Base-by-base conservation (phyloP, 2,329 filamentous ascomycete species). In the Arachnopeziza araneosa region DNA sequence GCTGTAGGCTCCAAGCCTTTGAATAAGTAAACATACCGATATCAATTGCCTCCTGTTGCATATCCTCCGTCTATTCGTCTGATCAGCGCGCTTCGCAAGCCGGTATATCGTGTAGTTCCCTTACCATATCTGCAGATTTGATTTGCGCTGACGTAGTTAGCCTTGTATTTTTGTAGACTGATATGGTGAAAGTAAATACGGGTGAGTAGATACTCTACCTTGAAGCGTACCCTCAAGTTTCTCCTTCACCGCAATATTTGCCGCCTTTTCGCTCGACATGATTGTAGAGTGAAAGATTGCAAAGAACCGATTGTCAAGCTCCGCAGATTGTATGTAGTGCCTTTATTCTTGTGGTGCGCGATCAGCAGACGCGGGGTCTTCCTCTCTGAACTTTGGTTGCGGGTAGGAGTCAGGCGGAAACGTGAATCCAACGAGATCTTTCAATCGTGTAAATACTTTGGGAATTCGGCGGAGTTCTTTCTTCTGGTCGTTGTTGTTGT, bases 41-140 rank as follows among this genome's bases (percentile, higher is more conserved):
- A 84, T 97, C 91, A 72, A 99, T 90, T 53, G 88, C 91, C 77
- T 98, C 93, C 71, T 90, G 85, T 73, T 97, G 92, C 95, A 99
- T 96, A 71, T 97, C 93, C 61, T 98, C 93, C 71, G 88, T 93
- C 95, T 98, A 73, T 69, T 30, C 52, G 55, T 44, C 54, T 50
- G 2, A 12, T 56, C 26, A 53, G 51, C 23, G 51, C 51, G 17
- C 19, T n/a, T 17, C 21, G 21, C 19, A 26, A 23, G 10, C 19
- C 6, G 26, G 12, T 30, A 30, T 30, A 26, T 24, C 14, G 26
- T 23, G 51, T 19, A 26, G 23, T 19, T 24, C 53, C 57, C 80
- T 76, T 83, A 98, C 95, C 95, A 99, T 99, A 75, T 99, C 95
- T 61, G 91, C 93, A 69, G 51, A 96, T 82, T 99, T 99, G 77